A percentile compares a stretch with the other conserved stretches of the same genome.
Evolutionary conservation across 1,284 basidiomycete genomes (phyloP).

Genomic region (Fistulinella cinereoalba): DNA sequence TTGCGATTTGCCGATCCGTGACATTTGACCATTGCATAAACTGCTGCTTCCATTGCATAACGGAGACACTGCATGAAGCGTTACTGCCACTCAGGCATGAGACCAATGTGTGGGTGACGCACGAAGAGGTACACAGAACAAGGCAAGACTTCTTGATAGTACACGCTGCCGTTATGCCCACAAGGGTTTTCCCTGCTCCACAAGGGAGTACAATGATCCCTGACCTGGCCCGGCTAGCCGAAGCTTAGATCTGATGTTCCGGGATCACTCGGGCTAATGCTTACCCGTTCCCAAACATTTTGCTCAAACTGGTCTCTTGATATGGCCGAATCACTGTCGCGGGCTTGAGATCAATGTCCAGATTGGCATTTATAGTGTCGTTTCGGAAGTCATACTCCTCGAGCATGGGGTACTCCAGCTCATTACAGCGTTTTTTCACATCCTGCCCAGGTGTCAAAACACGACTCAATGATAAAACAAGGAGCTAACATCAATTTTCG

Average conservation of each 20-base stretch:
- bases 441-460: slow-evolving; percentile 48
- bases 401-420: slow-evolving; percentile 93
- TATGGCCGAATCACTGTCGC: slow-evolving; percentile 95
- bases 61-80: slow-evolving; percentile 70
- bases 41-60: slow-evolving; percentile 97
- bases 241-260: slow-evolving; percentile 3
- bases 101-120: too few species aligned
- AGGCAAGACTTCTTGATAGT: slow-evolving; percentile 99
- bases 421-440: slow-evolving; percentile 91
- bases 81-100: too few species aligned
- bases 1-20: slow-evolving; percentile 90
- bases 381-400: slow-evolving; percentile 99
- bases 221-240: slow-evolving; percentile 82
- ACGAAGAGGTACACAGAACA: slow-evolving; percentile 95
- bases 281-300: slow-evolving; percentile 98
- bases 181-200: slow-evolving; percentile 97
- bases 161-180: slow-evolving; percentile 98
- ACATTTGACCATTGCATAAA: slow-evolving; percentile 98
- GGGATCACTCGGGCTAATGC: slow-evolving; percentile 17
- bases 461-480: background rate
- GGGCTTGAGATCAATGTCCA: slow-evolving; percentile 96
- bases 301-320: slow-evolving; percentile 94
- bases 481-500: slow-evolving; percentile 79
- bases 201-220: slow-evolving; percentile 99
- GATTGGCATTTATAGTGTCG: slow-evolving; percentile 89